These are phyloP conservation scores for Pestalotiopsis sp. DNA, from an alignment of 2,329 filamentous ascomycete species.

Conservation along the genomic window DNA sequence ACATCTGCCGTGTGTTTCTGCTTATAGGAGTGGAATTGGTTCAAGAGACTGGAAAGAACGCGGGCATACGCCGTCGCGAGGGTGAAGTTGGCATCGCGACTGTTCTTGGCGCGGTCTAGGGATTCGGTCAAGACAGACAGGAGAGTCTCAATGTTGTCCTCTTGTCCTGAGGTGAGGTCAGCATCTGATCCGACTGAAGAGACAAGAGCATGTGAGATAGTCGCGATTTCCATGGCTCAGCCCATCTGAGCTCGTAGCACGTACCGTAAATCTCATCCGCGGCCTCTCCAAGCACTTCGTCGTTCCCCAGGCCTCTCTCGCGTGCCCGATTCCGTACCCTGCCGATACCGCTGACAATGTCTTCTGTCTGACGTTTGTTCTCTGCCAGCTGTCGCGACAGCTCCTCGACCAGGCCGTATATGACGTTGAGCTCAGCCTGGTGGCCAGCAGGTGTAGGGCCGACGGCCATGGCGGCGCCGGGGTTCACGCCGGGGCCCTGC, in stretches of 20 bases:
- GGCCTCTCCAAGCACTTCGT: constrained; percentile 58
- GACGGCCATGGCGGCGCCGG: constrained; percentile 45
- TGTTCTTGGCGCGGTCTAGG: constrained; percentile 62
- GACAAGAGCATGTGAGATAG: background rate
- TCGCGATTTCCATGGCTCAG: background rate
- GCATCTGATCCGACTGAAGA: background rate
- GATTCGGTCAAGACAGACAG: constrained; percentile 63
- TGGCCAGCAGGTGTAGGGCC: constrained; percentile 67
- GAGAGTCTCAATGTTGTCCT: constrained; percentile 61
- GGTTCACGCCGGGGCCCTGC: constrained; percentile 30
- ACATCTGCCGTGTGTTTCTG: constrained; percentile 63
- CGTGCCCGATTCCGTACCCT: constrained; percentile 60
- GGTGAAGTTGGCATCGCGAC: constrained; percentile 41
- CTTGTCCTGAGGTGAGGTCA: constrained; percentile 46
- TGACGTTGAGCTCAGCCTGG: constrained; percentile 68
- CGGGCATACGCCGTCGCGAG: constrained; percentile 57
- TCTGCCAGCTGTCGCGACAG: constrained; percentile 64
- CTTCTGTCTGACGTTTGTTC: constrained; percentile 62
- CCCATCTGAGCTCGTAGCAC: constrained; percentile 1
- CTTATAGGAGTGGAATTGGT: constrained; percentile 69
- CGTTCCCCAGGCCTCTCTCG: constrained; percentile 54
- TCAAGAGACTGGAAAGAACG: constrained; percentile 58
- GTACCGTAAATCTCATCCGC: constrained; percentile 60
- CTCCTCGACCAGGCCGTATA: constrained; percentile 69
- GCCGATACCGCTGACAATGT: constrained; percentile 65